phyloP scores from a whole-genome alignment of 164 flowering plant species.

The Aristolochia californica region DNA sequence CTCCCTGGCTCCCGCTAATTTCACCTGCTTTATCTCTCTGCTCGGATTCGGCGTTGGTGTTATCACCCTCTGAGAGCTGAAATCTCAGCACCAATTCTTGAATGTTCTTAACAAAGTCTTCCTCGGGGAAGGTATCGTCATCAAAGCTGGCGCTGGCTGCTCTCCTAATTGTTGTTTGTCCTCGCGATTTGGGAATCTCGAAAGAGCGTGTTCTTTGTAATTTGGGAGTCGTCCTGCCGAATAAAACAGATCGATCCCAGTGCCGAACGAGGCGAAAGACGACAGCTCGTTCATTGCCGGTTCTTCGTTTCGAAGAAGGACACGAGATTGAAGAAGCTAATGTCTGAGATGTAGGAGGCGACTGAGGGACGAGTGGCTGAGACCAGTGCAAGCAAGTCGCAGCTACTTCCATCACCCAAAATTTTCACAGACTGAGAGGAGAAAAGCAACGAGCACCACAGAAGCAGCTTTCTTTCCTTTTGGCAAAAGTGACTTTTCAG shows the following conservation, averaged over 20 bases:
- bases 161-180: conserved; percentile 18
- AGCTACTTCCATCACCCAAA: conserved; percentile 33
- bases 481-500: background rate
- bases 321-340: conserved; percentile 41
- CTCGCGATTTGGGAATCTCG: conserved; percentile 20
- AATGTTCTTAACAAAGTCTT: conserved; percentile 47
- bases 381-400: conserved; percentile 45
- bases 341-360: conserved; percentile 41
- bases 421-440: conserved; percentile 11
- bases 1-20: background rate
- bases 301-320: conserved; percentile 18
- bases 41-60: background rate
- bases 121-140: conserved; percentile 38
- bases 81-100: conserved; percentile 47
- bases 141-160: conserved; percentile 39
- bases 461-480: background rate
- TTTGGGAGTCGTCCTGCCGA: conserved; percentile 21
- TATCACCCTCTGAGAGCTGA: conserved; percentile 25
- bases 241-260: conserved; percentile 27
- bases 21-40: background rate
- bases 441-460: background rate
- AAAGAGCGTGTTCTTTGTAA: conserved; percentile 31
- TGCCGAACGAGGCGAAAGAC: conserved; percentile 12
- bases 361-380: conserved; percentile 33
- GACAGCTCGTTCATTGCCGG: conserved; percentile 14